Conservation (phyloP, 305 asterid species). For the Stenogyne calaminthoides region DNA sequence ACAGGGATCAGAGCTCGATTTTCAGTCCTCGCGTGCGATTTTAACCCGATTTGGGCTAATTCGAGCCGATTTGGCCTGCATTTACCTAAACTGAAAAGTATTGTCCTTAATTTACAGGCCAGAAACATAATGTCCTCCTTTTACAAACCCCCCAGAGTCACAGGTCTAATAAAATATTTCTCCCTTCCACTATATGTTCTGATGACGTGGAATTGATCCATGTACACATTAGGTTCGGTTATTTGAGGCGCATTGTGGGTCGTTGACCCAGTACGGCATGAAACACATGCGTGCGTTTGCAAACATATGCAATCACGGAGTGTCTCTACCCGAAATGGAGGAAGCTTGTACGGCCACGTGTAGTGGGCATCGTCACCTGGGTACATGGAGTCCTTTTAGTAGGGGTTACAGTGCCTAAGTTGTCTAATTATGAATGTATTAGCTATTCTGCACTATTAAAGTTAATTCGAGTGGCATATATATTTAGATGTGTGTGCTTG, state of each 20-base stretch:
- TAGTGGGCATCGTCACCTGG: conserved; percentile 24
- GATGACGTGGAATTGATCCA: not conserved
- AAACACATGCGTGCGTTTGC: conserved; percentile 87
- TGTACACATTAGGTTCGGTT: conserved; percentile 51
- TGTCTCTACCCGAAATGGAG: conserved; percentile 47
- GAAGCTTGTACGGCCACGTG: conserved; percentile 68
- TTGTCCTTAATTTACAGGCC: too few species aligned
- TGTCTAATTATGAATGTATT: not conserved
- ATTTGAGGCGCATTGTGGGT: conserved; percentile 77
- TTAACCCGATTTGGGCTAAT: too few species aligned
- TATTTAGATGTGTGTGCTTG: not conserved
- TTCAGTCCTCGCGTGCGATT: too few species aligned
- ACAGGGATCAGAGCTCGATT: too few species aligned
- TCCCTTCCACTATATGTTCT: not conserved
- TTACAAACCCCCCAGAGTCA: too few species aligned
- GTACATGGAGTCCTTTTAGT: conserved; percentile 31
- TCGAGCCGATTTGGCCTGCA: too few species aligned
- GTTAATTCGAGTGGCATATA: not conserved
- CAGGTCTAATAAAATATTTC: too few species aligned
- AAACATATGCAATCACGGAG: conserved; percentile 63
- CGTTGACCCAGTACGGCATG: conserved; percentile 90
- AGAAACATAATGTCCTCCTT: too few species aligned
- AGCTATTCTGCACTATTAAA: not conserved
- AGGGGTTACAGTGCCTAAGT: conserved; percentile 56
- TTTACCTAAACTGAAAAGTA: too few species aligned